These are phyloP conservation scores for Cryptococcus maquisensis DNA, from an alignment of 1,284 basidiomycete species.

Conservation along the genomic window DNA sequence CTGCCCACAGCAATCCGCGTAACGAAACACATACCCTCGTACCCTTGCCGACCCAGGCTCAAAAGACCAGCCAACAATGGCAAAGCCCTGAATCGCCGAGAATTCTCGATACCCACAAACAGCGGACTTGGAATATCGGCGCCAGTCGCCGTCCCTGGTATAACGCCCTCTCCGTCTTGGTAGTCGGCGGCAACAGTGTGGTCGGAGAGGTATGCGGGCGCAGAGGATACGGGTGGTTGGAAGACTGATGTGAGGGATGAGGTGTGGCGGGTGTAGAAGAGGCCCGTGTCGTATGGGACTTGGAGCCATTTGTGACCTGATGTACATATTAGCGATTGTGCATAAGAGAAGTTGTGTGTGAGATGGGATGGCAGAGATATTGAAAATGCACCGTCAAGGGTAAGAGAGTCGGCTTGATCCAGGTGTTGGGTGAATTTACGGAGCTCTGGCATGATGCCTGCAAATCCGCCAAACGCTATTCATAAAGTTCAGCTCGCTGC, in stretches of 20 bases:
- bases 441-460: constrained; percentile 48
- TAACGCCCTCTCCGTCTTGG: neutral
- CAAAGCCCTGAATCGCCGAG: constrained; percentile 52
- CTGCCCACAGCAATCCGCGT: neutral
- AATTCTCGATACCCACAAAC: constrained; percentile 53
- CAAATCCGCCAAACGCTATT: constrained; percentile 54
- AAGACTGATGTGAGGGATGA: constrained; percentile 44
- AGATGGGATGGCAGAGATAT: neutral
- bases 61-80: constrained; percentile 52
- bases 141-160: constrained; percentile 7
- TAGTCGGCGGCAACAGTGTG: neutral
- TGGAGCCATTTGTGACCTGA: constrained; percentile 51
- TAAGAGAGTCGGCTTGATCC: constrained; percentile 51
- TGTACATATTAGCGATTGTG: neutral
- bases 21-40: constrained; percentile 25
- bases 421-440: constrained; percentile 44
- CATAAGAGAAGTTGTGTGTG: neutral
- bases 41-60: constrained; percentile 50
- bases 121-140: constrained; percentile 45
- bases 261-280: constrained; percentile 50
- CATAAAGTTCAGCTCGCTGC: neutral
- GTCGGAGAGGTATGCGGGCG: constrained; percentile 50
- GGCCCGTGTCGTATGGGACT: constrained; percentile 54
- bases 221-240: constrained; percentile 47
- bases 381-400: constrained; percentile 50